Evolutionary conservation across 768 basidiomycete species (phyloP).

Genomic region (Neoboletus brunneissimus): DNA sequence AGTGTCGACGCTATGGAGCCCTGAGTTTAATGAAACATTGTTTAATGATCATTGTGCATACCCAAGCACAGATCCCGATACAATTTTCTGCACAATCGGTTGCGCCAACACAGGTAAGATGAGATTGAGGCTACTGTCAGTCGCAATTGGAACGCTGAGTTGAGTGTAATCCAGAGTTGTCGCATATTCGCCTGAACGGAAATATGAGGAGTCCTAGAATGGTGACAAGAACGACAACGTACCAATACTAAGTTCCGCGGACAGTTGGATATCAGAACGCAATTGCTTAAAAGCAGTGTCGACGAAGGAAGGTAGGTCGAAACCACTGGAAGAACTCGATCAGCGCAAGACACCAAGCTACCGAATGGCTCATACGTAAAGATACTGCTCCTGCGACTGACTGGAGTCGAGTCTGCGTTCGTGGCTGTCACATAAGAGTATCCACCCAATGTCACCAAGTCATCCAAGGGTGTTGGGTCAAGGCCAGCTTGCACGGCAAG

Average conservation of each 20-base stretch:
- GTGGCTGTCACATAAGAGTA: slow-evolving; percentile 48
- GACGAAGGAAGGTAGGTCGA: slow-evolving; percentile 60
- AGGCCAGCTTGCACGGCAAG: slow-evolving; percentile 64
- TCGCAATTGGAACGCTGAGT: slow-evolving; percentile 49
- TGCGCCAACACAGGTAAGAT: slow-evolving; percentile 68
- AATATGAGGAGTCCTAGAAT: slow-evolving; percentile 1
- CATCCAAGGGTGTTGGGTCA: slow-evolving; percentile 59
- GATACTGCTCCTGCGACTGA: slow-evolving; percentile 42
- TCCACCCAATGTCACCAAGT: slow-evolving; percentile 65
- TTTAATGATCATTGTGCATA: slow-evolving; percentile 20
- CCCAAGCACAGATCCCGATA: slow-evolving; percentile 56
- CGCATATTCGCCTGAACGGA: slow-evolving; percentile 52
- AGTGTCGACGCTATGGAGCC: slow-evolving; percentile 45
- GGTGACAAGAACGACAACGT: neutral
- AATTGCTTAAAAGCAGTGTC: slow-evolving; percentile 65
- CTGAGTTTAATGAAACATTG: neutral
- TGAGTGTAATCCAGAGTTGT: slow-evolving; percentile 66
- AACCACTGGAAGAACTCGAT: slow-evolving; percentile 41
- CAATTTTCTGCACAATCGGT: slow-evolving; percentile 73
- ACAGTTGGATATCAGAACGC: slow-evolving; percentile 56
- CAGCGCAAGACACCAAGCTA: neutral
- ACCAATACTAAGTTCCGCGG: slow-evolving; percentile 59
- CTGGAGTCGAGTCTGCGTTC: slow-evolving; percentile 33
- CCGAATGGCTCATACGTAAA: slow-evolving; percentile 45
- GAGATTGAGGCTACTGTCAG: slow-evolving; percentile 58